A percentile compares a stretch with the other conserved stretches of the same genome.
phyloP scores from a whole-genome alignment of 441 rosid genomes.

The Adansonia gregorii region DNA sequence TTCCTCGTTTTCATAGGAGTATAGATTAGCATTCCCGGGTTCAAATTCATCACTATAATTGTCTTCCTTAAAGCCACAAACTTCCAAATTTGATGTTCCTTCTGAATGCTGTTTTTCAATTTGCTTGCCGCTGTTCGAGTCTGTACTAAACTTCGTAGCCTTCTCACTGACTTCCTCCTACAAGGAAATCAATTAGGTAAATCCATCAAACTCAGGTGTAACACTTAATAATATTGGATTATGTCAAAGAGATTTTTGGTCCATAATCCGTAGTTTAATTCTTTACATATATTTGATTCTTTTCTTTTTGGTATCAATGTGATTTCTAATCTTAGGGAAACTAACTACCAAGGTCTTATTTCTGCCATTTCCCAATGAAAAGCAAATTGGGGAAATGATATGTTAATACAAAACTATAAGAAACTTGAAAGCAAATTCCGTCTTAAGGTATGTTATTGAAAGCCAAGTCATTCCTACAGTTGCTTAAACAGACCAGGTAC shows the following conservation, averaged over 20 bases:
- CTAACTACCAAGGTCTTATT: neutral
- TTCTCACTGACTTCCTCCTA: constrained; percentile 8
- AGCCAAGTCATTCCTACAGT: neutral
- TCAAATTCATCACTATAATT: constrained; percentile 12
- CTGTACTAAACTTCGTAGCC: neutral
- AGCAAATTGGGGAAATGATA: neutral
- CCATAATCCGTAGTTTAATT: neutral
- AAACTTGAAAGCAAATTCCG: neutral
- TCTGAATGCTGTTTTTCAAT: neutral
- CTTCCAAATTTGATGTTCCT: neutral
- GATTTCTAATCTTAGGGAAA: neutral
- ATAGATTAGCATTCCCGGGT: neutral
- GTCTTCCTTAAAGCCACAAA: constrained; percentile 8
- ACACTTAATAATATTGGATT: neutral
- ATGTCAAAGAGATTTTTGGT: neutral
- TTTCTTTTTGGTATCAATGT: neutral
- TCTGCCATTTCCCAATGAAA: neutral
- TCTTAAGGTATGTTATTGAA: neutral
- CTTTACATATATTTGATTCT: neutral
- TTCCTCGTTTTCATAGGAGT: neutral
- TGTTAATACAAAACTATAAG: neutral
- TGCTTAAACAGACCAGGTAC: neutral
- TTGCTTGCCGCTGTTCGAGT: neutral
- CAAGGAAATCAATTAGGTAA: neutral
- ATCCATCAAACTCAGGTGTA: neutral